These are phyloP conservation scores for Bacidia rubella DNA, from an alignment of 495 filamentous ascomycete genomes.

Conservation along the genomic window DNA sequence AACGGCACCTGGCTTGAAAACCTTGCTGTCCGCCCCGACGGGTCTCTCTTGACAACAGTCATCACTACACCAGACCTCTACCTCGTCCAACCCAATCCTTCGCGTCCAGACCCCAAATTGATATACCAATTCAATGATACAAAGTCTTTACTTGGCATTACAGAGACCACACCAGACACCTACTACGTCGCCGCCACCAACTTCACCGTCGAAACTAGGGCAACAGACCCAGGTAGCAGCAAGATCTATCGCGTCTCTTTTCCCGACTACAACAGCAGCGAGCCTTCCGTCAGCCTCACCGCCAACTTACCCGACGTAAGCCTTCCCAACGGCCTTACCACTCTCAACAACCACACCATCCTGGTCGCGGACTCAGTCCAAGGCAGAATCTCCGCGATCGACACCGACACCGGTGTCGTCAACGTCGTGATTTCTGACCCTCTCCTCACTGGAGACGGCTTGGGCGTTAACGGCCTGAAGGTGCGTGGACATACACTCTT, in stretches of 20 bases:
- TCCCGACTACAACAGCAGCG: neutral
- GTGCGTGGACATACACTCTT: slow-evolving; percentile 18
- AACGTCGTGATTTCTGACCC: slow-evolving; percentile 9
- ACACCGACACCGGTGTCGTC: slow-evolving; percentile 10
- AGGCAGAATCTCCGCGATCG: slow-evolving; percentile 6
- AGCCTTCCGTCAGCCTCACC: slow-evolving; percentile 3
- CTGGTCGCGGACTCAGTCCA: slow-evolving; percentile 8
- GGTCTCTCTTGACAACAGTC: slow-evolving; percentile 30
- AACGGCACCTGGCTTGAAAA: slow-evolving; percentile 30
- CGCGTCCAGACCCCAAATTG: neutral
- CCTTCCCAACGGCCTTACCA: slow-evolving; percentile 8
- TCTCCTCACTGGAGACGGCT: slow-evolving; percentile 5
- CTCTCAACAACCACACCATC: slow-evolving; percentile 8
- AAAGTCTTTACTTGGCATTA: slow-evolving; percentile 10
- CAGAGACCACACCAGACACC: slow-evolving; percentile 7
- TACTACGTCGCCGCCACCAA: slow-evolving; percentile 8
- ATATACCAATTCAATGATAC: slow-evolving; percentile 3
- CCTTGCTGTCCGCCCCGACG: slow-evolving; percentile 32
- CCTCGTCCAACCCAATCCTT: slow-evolving; percentile 1
- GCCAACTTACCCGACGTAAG: slow-evolving; percentile 2
- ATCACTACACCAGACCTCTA: slow-evolving; percentile 21
- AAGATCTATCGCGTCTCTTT: slow-evolving; percentile 4
- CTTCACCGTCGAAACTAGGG: slow-evolving; percentile 2
- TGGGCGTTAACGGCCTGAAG: slow-evolving; percentile 29
- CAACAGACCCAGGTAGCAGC: slow-evolving; percentile 3